These are phyloP conservation scores for Lipomyces kockii DNA, from an alignment of 805 yeast genomes.

Conservation along the genomic window DNA sequence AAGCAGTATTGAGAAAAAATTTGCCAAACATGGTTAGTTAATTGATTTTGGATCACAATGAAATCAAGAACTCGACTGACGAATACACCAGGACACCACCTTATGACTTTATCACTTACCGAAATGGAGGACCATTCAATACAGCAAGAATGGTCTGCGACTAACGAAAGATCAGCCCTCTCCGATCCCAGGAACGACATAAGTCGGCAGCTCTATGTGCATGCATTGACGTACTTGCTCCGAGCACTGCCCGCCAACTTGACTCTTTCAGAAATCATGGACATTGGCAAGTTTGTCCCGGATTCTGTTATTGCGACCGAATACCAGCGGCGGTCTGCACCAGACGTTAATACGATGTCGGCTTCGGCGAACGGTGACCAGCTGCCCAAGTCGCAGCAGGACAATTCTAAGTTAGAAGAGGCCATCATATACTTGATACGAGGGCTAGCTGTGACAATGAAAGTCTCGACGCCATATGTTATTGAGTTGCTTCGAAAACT, in stretches of 20 bases:
- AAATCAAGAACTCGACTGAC: background rate
- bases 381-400: background rate
- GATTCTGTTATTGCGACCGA: slow-evolving; percentile 10
- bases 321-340: background rate
- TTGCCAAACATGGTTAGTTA: slow-evolving; percentile 4
- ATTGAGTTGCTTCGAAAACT: slow-evolving; percentile 15
- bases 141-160: background rate
- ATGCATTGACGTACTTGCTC: slow-evolving; percentile 22
- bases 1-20: background rate
- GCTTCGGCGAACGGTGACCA: background rate
- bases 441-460: slow-evolving; percentile 14
- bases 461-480: slow-evolving; percentile 19
- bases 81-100: slow-evolving; percentile 1
- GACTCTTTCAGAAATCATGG: slow-evolving; percentile 12
- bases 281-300: slow-evolving; percentile 17
- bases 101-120: background rate
- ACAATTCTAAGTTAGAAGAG: slow-evolving; percentile 16
- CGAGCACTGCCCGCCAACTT: slow-evolving; percentile 27
- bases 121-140: slow-evolving; percentile 3
- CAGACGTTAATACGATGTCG: background rate
- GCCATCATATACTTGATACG: slow-evolving; percentile 20
- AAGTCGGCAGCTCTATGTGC: slow-evolving; percentile 27
- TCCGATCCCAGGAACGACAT: background rate
- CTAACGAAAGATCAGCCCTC: background rate
- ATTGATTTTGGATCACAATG: background rate